Evolutionary conservation across 1,139 yeast genomes (phyloP).

Genomic region (Magnusiomyces ingens): DNA sequence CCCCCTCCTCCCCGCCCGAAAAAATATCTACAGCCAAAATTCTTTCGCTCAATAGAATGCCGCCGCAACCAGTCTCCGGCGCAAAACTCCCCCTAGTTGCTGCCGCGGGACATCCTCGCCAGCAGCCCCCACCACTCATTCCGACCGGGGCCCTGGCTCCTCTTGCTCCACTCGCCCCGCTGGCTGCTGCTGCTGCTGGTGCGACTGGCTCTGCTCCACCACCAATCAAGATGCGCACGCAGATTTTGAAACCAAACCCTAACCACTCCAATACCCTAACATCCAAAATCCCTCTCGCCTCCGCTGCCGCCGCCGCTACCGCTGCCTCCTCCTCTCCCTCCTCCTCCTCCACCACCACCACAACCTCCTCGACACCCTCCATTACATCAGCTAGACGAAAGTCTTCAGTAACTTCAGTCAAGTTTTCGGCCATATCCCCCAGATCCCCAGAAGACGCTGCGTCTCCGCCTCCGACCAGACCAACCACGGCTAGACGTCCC

Average conservation of each 20-base stretch:
- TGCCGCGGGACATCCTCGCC: neutral
- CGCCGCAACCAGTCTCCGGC: neutral
- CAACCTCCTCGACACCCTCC: neutral
- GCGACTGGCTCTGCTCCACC: neutral
- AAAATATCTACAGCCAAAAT: neutral
- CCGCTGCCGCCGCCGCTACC: neutral
- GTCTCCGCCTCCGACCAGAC: neutral
- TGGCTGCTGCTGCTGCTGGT: neutral
- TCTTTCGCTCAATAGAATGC: neutral
- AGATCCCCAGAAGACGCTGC: conserved; percentile 4
- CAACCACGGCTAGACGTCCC: conserved; percentile 3
- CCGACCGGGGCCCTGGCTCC: neutral
- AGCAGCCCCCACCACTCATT: neutral
- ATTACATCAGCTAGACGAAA: neutral
- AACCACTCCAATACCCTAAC: neutral
- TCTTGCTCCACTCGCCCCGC: neutral
- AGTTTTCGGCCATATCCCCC: conserved; percentile 1
- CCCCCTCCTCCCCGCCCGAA: no score
- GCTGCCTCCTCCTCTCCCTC: neutral
- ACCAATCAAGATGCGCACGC: neutral
- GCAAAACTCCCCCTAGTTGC: neutral
- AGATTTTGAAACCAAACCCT: neutral
- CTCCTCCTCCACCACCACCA: neutral
- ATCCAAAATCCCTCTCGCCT: neutral
- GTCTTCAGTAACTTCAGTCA: neutral